Evolutionary conservation across 2,329 filamentous ascomycete genomes (phyloP), one percentile per base, ranked within the genome.

Genomic region (Neofusicoccum sp.): DNA sequence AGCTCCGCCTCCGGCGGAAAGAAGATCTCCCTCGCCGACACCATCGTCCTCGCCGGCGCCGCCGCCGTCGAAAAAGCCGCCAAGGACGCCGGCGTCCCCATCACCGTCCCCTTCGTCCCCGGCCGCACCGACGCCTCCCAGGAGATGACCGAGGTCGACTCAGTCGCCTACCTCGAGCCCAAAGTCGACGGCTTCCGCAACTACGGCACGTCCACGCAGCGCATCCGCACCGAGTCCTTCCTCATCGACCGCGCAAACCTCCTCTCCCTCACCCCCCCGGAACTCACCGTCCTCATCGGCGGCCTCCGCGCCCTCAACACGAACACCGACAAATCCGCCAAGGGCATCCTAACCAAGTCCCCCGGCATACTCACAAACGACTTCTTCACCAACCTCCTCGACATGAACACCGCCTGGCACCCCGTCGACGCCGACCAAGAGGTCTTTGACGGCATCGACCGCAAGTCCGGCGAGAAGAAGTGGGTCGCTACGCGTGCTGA

Each of bases 331-430:
- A 87, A 87, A 45, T 91, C 89, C 0, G 73, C 80, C 29, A 77
- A 85, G 64, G 90, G 90, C 64, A 83, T 93, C 64, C 82, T 93
- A 71, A 93, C 90, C 63, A 81, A 83, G 68, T 81, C 80, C 6
- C 87, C 89, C 1, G 90, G 90, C 45, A 77, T 85, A 68, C 81
- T 93, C 70, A 90, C 87, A 71, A 92, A 90, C 77, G 90, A 93
- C 79, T 93, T 92, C 83, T 93, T 93, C 72, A 84, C 91, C 76
- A 92, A 93, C 79, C 81, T 93, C 1, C 84, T 93, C 29, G 89
- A 92, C 71, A 85, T 83, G 70, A 79, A 77, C 75, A 90, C 84
- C 6, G 80, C 77, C 28, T 93, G 90, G 90, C 86, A 86, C 78
- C 70, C 84, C 0, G 78, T 78, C 43, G 78, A 79, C 63, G 67